Percentiles rank a stretch among this genome's conserved stretches.
Conservation (phyloP, 768 basidiomycete genomes). For the Agaricus blazei region DNA sequence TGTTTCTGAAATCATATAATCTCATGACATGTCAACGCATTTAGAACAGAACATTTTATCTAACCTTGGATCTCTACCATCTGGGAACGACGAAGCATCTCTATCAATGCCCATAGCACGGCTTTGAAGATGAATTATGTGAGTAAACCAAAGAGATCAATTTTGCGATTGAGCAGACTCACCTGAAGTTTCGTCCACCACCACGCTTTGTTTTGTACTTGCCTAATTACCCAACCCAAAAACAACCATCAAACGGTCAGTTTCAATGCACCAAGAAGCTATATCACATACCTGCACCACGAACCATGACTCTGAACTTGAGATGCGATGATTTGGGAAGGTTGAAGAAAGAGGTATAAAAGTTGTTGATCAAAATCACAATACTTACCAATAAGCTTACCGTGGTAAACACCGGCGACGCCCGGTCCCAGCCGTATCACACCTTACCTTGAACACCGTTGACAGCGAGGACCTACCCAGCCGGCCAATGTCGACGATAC, state of each 20-base stretch:
- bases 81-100: constrained; percentile 1
- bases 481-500: constrained; percentile 64
- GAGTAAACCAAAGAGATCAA: background rate
- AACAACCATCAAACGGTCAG: background rate
- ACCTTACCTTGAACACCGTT: constrained; percentile 5
- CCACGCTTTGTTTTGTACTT: constrained; percentile 87
- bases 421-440: constrained; percentile 14
- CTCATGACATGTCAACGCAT: background rate
- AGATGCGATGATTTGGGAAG: constrained; percentile 9
- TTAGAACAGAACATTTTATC: background rate
- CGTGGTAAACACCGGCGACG: background rate
- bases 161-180: constrained; percentile 7
- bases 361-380: background rate
- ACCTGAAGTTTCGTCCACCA: constrained; percentile 85
- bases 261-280: background rate
- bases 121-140: background rate
- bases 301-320: constrained; percentile 32
- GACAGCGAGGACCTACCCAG: background rate
- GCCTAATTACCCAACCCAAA: constrained; percentile 32
- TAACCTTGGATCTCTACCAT: constrained; percentile 10
- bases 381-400: no score
- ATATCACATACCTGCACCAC: constrained; percentile 38
- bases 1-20: constrained; percentile 16
- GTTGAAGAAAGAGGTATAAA: constrained; percentile 5
- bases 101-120: constrained; percentile 9